Conservation (phyloP, 1,284 basidiomycete genomes). For the Singerocomus rubriflavus region DNA sequence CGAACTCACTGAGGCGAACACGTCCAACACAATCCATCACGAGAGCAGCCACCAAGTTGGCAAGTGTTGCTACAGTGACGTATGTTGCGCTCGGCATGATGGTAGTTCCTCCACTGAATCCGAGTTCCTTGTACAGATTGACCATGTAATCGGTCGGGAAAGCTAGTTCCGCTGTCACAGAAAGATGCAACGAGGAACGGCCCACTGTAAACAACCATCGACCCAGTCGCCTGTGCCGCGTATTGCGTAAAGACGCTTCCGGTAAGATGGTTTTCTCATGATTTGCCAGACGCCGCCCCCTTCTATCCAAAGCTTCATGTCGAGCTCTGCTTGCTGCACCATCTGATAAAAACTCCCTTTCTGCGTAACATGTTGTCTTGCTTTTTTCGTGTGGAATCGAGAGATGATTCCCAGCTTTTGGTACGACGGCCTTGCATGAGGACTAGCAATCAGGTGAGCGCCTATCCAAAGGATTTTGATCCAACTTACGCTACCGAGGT, state of each 20-base stretch:
- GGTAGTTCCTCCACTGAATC: not conserved
- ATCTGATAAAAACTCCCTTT: not conserved
- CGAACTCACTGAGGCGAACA: not conserved
- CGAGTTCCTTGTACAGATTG: not conserved
- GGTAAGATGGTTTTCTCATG: not conserved
- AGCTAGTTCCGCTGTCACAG: no score
- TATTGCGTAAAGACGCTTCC: not conserved
- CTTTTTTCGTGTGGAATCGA: not conserved
- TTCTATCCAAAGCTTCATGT: not conserved
- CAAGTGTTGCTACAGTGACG: not conserved
- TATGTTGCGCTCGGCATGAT: not conserved
- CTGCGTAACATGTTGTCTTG: not conserved
- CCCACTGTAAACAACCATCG: not conserved
- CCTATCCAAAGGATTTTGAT: not conserved
- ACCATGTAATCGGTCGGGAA: not conserved
- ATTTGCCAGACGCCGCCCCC: not conserved
- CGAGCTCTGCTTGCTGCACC: not conserved
- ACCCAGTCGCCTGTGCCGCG: not conserved
- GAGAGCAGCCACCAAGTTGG: not conserved
- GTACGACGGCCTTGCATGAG: not conserved
- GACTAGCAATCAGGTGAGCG: not conserved
- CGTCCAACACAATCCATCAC: not conserved
- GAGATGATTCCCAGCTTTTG: not conserved
- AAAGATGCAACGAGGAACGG: no score
- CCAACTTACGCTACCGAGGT: not conserved